Evolutionary conservation across 1,284 basidiomycete genomes (phyloP).

Genomic region (Trichosporon sp.): DNA sequence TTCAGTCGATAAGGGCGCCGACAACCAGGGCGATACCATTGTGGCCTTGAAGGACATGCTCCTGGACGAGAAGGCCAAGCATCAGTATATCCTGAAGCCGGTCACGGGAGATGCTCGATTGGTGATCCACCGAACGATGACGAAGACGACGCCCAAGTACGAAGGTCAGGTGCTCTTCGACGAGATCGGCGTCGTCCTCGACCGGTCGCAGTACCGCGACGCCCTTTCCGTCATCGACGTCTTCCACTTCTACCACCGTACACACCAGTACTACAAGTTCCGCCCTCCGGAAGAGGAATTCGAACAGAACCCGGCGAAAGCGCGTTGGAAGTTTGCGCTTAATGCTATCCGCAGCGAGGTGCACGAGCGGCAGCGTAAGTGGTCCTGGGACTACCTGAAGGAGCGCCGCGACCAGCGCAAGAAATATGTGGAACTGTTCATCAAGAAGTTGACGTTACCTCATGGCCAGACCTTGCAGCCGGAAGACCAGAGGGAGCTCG

Average conservation of each 20-base stretch:
- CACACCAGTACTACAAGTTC: conserved; percentile 81
- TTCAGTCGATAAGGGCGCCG: conserved; percentile 64
- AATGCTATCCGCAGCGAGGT: conserved; percentile 80
- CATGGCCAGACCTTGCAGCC: conserved; percentile 52
- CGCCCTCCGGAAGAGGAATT: conserved; percentile 64
- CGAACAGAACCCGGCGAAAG: conserved; percentile 62
- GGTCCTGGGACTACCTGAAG: conserved; percentile 90
- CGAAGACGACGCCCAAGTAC: conserved; percentile 71
- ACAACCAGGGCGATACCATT: conserved; percentile 61
- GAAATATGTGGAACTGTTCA: conserved; percentile 72
- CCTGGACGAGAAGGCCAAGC: conserved; percentile 56
- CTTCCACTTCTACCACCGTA: conserved; percentile 92
- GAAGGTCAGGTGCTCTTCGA: conserved; percentile 89
- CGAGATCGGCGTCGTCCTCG: conserved; percentile 87
- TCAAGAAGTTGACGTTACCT: conserved; percentile 61
- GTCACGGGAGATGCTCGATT: conserved; percentile 92
- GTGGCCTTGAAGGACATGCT: conserved; percentile 76
- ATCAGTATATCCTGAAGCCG: conserved; percentile 94
- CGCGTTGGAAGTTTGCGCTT: conserved; percentile 75
- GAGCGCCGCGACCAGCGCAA: conserved; percentile 81
- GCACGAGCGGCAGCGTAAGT: conserved; percentile 74
- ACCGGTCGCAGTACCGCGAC: conserved; percentile 94
- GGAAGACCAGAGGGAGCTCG: conserved; percentile 62
- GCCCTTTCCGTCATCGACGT: conserved; percentile 90
- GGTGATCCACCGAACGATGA: conserved; percentile 73